Conservation (phyloP, 1,284 basidiomycete species). For the Heliocybe sulcata region DNA sequence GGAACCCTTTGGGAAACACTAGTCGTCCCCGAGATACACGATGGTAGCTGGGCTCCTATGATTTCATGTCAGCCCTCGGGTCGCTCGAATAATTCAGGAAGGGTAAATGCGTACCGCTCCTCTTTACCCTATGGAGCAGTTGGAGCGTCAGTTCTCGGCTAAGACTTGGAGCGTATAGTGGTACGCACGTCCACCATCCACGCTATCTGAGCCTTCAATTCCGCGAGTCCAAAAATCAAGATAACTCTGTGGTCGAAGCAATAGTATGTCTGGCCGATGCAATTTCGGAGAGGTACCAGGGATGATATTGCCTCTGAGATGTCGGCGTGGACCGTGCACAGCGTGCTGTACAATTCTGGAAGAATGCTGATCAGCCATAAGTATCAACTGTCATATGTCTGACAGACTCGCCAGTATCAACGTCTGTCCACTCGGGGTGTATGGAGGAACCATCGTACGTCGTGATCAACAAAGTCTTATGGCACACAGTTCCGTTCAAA, state of each 20-base stretch:
- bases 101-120: neutral
- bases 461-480: neutral
- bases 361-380: neutral
- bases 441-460: neutral
- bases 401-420: neutral
- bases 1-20: no score
- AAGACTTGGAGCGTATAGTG: neutral
- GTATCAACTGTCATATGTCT: neutral
- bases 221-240: conserved; percentile 6
- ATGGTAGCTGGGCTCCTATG: neutral
- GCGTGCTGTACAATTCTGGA: neutral
- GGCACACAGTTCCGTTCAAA: neutral
- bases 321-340: neutral
- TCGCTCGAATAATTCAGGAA: neutral
- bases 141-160: neutral
- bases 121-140: neutral
- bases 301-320: neutral
- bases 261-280: conserved; percentile 1
- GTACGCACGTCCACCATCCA: conserved; percentile 8
- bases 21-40: neutral
- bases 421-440: neutral
- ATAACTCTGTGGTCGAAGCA: conserved; percentile 4
- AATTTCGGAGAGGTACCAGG: neutral
- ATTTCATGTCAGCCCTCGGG: no score
- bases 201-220: conserved; percentile 8